A percentile compares a stretch with the other conserved stretches of the same genome.
Evolutionary conservation across 306 rosid genomes (phyloP).

Genomic region (Inga leiocalycina): DNA sequence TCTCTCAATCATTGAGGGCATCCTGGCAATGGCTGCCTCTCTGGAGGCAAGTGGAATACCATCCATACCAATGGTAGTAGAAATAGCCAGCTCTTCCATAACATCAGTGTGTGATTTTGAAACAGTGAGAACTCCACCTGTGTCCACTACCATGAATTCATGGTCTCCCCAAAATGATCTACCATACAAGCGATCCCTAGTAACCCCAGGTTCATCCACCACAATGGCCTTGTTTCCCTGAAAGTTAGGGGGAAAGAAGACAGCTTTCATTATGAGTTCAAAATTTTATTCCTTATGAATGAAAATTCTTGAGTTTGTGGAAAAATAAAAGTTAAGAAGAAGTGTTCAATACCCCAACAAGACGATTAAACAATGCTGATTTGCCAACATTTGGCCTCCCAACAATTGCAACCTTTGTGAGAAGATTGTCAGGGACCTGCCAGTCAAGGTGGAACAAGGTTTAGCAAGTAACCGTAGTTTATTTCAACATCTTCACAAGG

Average conservation of each 20-base stretch:
- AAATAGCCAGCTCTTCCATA: constrained; percentile 81
- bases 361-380: constrained; percentile 90
- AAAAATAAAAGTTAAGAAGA: constrained; percentile 34
- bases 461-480: constrained; percentile 34
- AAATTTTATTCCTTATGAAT: constrained; percentile 17
- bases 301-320: constrained; percentile 12
- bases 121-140: constrained; percentile 89
- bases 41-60: constrained; percentile 88
- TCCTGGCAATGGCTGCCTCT: constrained; percentile 94
- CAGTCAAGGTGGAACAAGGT: constrained; percentile 33
- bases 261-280: constrained; percentile 9
- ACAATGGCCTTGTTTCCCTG: constrained; percentile 95
- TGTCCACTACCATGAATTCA: constrained; percentile 96
- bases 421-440: constrained; percentile 91
- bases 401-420: constrained; percentile 81
- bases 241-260: constrained; percentile 26
- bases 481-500: constrained; percentile 18
- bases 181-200: constrained; percentile 95
- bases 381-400: constrained; percentile 99
- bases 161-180: constrained; percentile 87
- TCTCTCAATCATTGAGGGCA: constrained; percentile 98
- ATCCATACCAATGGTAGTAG: constrained; percentile 95
- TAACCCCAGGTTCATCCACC: constrained; percentile 98
- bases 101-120: constrained; percentile 80
- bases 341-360: constrained; percentile 75